Base-by-base conservation (phyloP, 768 basidiomycete species). In the Trametes cubensis region DNA sequence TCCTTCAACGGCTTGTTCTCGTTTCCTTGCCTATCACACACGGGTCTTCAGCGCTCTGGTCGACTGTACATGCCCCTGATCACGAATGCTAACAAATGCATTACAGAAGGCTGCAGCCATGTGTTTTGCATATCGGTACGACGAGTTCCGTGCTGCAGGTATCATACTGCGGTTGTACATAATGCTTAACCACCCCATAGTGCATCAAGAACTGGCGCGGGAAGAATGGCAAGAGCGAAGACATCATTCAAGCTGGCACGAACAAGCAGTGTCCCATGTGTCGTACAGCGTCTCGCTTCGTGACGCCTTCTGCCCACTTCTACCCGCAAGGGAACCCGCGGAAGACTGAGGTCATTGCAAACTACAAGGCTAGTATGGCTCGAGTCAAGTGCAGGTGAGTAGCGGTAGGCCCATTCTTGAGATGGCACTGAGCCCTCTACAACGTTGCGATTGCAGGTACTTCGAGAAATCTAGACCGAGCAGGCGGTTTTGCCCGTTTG, bases 211-310 rank as follows among this genome's bases (percentile, higher is more conserved):
- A 84, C 67, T 94, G 92, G 92, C 84, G 92, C 26, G 83, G 84
- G 64, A 81, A 81, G n/a, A 69, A 72, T 10, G 81, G 78, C 20
- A 87, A 85, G 70, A 75, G 77, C 2, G 70, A 71, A 0, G 87
- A 85, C 57, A 71, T 83, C 6, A 71, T 83, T 23, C 73, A 76
- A 40, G 85, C 87, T 6, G 83, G 82, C 21, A 85, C 81, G 55
- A 86, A 81, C 64, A 92, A 92, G 77, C 85, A 81, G 46, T 94
- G 92, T 69, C 91, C 92, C 0, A 85, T 90, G 76, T 93, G 91
- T 70, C 86, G 92, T 34, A 72, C 80, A 3, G 68, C 79, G 4
- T 88, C 90, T 44, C 82, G 79, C 50, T 92, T 87, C 63, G 83
- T 91, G 34, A 87, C 83, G 13, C 91, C 91, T 0, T 90, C 90